These are phyloP conservation scores for Stachybotrys chlorohalonatus DNA, from an alignment of 2,329 filamentous ascomycete species.

Conservation along the genomic window DNA sequence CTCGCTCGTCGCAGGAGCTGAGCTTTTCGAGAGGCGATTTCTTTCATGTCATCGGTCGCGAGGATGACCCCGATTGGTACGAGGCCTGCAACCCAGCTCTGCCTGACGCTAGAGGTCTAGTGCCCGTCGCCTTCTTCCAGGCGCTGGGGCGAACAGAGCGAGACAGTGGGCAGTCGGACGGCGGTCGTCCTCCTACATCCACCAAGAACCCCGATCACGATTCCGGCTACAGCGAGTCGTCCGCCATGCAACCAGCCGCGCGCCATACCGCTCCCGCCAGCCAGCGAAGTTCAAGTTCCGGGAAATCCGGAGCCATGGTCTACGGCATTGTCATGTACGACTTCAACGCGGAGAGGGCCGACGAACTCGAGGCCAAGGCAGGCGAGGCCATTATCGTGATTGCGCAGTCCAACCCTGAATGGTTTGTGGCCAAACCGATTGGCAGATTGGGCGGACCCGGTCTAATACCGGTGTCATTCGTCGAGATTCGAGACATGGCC, in stretches of 20 bases:
- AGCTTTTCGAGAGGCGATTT: conserved; percentile 94
- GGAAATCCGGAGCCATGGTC: conserved; percentile 70
- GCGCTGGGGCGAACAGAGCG: conserved; percentile 84
- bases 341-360: conserved; percentile 88
- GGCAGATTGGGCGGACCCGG: conserved; percentile 91
- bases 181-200: conserved; percentile 34
- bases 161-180: conserved; percentile 68
- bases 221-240: conserved; percentile 60
- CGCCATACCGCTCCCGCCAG: conserved; percentile 15
- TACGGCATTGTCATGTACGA: conserved; percentile 97
- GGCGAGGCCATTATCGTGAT: conserved; percentile 98
- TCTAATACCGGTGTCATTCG: conserved; percentile 90
- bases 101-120: conserved; percentile 78
- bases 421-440: conserved; percentile 99
- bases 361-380: conserved; percentile 90
- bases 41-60: conserved; percentile 93
- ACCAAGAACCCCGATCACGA: conserved; percentile 69
- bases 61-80: conserved; percentile 95
- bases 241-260: conserved; percentile 12
- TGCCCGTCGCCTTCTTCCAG: conserved; percentile 92
- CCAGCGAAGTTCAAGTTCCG: conserved; percentile 42
- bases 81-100: conserved; percentile 93
- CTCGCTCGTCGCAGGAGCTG: conserved; percentile 67
- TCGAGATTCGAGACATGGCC: conserved; percentile 91
- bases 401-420: conserved; percentile 95